Evolutionary conservation across 73 alveolate species (phyloP), one percentile per base, ranked within the genome.

Genomic region (Stentor coeruleus): DNA sequence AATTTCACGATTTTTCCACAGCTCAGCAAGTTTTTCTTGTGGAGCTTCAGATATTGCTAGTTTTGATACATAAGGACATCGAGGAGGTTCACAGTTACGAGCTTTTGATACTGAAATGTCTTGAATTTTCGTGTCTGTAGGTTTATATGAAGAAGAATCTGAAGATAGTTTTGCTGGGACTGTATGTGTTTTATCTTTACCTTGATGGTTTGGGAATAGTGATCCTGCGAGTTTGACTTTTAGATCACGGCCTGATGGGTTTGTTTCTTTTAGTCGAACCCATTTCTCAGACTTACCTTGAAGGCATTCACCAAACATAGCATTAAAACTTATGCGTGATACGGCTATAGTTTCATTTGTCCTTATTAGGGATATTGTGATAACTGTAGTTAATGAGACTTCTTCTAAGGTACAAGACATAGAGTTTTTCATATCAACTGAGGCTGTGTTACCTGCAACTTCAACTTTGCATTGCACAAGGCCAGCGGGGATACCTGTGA

Each of bases 171-270:
- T n/a, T 20, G 73, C n/a, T n/a, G n/a, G n/a, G n/a, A n/a, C n/a
- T n/a, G n/a, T n/a, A n/a, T n/a, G n/a, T n/a, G n/a, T n/a, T n/a
- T n/a, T n/a, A n/a, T n/a, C n/a, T n/a, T n/a, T n/a, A n/a, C n/a
- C n/a, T n/a, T n/a, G n/a, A n/a, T n/a, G n/a, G n/a, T n/a, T n/a
- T n/a, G n/a, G n/a, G n/a, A n/a, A n/a, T n/a, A n/a, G n/a, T n/a
- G n/a, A n/a, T n/a, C n/a, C 73, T 57, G 73, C 73, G 2, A 57
- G 73, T 57, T 57, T 57, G 73, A 57, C 28, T 57, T 31, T 57
- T 57, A 57, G 35, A 31, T 57, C 73, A 20, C 28, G 15, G 15
- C 73, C 73, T 20, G 73, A n/a, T n/a, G n/a, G n/a, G n/a, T n/a
- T 57, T 57, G 15, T 31, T 57, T 57, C 73, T 57, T 57, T 57